Percentiles rank a stretch among this genome's conserved stretches.
Evolutionary conservation across 441 rosid genomes (phyloP).

Genomic region (Pelargonium australe): DNA sequence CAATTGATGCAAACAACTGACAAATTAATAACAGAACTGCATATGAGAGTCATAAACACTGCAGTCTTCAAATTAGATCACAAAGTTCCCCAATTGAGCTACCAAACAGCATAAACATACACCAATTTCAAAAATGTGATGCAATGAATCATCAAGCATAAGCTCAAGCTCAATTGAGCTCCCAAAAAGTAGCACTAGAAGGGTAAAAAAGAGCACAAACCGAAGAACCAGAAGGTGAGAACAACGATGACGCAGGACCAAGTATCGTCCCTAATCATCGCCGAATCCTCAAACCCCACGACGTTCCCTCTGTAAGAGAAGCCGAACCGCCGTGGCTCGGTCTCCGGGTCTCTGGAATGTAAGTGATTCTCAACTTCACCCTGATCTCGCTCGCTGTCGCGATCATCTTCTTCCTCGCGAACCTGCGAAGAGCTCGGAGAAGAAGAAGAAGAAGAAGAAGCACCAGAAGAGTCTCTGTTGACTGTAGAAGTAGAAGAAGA

Average conservation of each 20-base stretch:
- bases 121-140: no score
- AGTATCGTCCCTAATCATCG: slow-evolving; percentile 48
- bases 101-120: no score
- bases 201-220: slow-evolving; percentile 31
- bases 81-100: no score
- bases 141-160: no score
- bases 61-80: no score
- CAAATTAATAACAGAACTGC: no score
- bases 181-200: no score
- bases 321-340: slow-evolving; percentile 30
- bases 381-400: slow-evolving; percentile 7
- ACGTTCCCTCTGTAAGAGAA: slow-evolving; percentile 40
- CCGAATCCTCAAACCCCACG: slow-evolving; percentile 27
- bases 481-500: slow-evolving; percentile 21
- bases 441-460: slow-evolving; percentile 19
- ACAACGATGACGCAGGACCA: slow-evolving; percentile 81
- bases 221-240: slow-evolving; percentile 57
- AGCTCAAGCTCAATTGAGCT: no score
- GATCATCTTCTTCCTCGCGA: slow-evolving; percentile 40
- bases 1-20: neutral
- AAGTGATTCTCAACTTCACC: no score
- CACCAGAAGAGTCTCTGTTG: slow-evolving; percentile 23
- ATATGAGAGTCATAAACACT: no score
- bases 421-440: slow-evolving; percentile 30
- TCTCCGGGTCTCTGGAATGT: slow-evolving; percentile 34